Base-by-base conservation (phyloP, 345 rosid genomes). In the Murraya paniculata region DNA sequence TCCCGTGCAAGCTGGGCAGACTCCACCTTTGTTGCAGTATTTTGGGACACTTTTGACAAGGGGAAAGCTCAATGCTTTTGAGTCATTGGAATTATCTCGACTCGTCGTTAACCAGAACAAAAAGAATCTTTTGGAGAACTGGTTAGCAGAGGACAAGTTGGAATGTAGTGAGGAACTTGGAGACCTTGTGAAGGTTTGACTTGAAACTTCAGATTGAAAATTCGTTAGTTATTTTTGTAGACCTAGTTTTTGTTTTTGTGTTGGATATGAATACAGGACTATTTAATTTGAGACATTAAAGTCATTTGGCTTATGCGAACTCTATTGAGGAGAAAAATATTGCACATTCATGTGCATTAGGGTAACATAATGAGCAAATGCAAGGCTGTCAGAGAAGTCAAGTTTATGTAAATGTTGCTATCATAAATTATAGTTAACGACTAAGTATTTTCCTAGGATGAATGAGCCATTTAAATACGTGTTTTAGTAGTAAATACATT, bases 131-230 rank as follows among this genome's bases (percentile, higher is more conserved):
- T 82, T 97, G 84, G 97, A 97, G 88, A 93, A 93, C 78, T 97
- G 99, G 99, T 82, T 97, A 86, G 94, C 92, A 5, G 99, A 97
- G 87, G 99, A 97, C 84, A 97, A 97, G 87, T 84, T 97, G 85
- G 99, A 97, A 82, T 97, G 99, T 77, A 94, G 94, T 55, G 99
- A 97, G 86, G 99, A 97, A 80, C 96, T 97, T 68, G 99, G 99
- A 65, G 99, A 97, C 82, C 97, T 97, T 79, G 99, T 94, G 82
- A 97, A 97, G 98, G 99, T 94, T 85, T 78, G 88, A 58, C 79
- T 81, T 71, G 55, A 31, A 53, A 65, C 72, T 66, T 56, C 69
- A 72, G 6, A 45, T 53, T 16, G n/a, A 67, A 50, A 39, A 62
- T 65, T 74, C 48, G 21, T 39, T 11, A 25, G 24, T 28, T 39